Evolutionary conservation across 805 yeast genomes (phyloP), one percentile per base, ranked within the genome.

Genomic region (Maudiozyma turicensis): DNA sequence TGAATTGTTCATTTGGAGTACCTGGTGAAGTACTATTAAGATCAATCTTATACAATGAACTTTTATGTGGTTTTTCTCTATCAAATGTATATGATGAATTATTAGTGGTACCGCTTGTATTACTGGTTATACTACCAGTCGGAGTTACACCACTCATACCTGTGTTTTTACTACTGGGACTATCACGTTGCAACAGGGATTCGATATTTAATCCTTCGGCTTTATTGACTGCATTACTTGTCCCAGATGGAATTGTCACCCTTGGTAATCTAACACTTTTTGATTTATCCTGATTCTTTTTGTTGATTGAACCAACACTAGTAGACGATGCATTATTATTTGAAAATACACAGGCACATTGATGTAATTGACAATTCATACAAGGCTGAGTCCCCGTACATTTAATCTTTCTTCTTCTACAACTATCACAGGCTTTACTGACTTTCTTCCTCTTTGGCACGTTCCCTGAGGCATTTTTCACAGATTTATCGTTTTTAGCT

Each of bases 321-420:
- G 40, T 20, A 30, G n/a, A n/a, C 5, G 35, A 11, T 15, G 28
- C 5, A 28, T 26, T 43, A 8, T 15, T 20, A 15, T 37, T 32
- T 11, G 34, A 15, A 28, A 45, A 62, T 9, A 53, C 47, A 50
- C 69, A 65, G 3, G 51, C 55, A 47, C 68, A 64, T 9, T 54
- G 52, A 45, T 64, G 63, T 11, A 61, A 53, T 13, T 54, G 53
- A 48, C 69, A 65, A 40, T 57, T 63, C 15, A 55, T 48, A 50
- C 69, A 65, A 7, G 69, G 69, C 29, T 44, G 50, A 7, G 46
- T 54, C 4, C 68, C 67, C n/a, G 64, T 57, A 49, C 69, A 65
- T 49, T 63, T 65, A 43, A 65, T 65, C 49, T 65, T 65, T 39
- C 66, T 58, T 43, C 58, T 56, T 32, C 68, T 53, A 46, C 69